Percentiles rank a stretch among this genome's conserved stretches.
phyloP scores from a whole-genome alignment of 2,329 filamentous ascomycete species.

The Aspergillus aculeatinus region DNA sequence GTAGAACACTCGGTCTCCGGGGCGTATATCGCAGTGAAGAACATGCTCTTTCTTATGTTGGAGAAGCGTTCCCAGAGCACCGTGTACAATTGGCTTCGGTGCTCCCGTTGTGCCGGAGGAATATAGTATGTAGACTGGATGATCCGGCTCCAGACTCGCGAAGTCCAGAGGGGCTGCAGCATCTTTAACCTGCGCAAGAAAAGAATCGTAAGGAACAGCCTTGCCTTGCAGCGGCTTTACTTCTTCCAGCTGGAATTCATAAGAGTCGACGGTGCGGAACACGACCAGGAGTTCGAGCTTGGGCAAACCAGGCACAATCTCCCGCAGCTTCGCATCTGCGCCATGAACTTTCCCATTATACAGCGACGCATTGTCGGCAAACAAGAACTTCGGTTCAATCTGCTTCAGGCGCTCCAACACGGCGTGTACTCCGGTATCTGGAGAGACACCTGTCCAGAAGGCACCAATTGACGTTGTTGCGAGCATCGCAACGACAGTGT shows the following conservation, averaged over 20 bases:
- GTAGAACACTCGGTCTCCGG: slow-evolving; percentile 77
- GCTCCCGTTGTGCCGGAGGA: slow-evolving; percentile 83
- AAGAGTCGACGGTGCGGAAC: slow-evolving; percentile 62
- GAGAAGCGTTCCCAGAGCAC: slow-evolving; percentile 81
- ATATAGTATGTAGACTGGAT: slow-evolving; percentile 92
- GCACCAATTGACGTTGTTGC: slow-evolving; percentile 79
- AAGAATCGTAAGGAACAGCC: slow-evolving; percentile 44
- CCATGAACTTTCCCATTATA: slow-evolving; percentile 91
- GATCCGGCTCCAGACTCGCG: slow-evolving; percentile 75
- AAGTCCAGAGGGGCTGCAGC: slow-evolving; percentile 57
- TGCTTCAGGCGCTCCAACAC: slow-evolving; percentile 84
- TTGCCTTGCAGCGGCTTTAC: slow-evolving; percentile 39
- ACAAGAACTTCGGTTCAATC: slow-evolving; percentile 78
- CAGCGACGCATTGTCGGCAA: slow-evolving; percentile 81
- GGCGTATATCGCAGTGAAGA: slow-evolving; percentile 77
- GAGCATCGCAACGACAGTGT: slow-evolving; percentile 85
- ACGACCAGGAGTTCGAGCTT: slow-evolving; percentile 71
- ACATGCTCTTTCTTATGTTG: slow-evolving; percentile 97
- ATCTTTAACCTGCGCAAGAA: slow-evolving; percentile 46
- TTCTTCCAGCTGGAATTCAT: slow-evolving; percentile 36
- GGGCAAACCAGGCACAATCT: slow-evolving; percentile 68
- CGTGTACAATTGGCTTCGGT: slow-evolving; percentile 94
- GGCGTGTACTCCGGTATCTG: slow-evolving; percentile 87
- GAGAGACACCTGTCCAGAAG: slow-evolving; percentile 89
- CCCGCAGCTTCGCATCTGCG: slow-evolving; percentile 73